These are phyloP conservation scores for Penicillium sp. DNA, from an alignment of 2,329 filamentous ascomycete genomes.

Conservation along the genomic window DNA sequence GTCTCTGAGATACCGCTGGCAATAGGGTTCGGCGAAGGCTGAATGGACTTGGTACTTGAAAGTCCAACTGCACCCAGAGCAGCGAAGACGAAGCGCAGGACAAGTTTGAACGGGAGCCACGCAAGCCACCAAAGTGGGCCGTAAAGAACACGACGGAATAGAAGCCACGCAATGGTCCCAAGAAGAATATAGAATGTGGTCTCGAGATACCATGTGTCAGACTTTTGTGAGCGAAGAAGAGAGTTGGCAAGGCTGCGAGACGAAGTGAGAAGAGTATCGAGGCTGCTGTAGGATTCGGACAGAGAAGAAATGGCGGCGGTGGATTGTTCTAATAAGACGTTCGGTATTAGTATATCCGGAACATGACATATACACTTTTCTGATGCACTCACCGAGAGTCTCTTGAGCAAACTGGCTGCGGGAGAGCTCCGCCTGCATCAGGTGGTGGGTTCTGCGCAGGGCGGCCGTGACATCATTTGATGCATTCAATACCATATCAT, in stretches of 20 bases:
- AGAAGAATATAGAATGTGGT: constrained; percentile 81
- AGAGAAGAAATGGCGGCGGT: constrained; percentile 78
- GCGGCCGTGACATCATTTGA: constrained; percentile 81
- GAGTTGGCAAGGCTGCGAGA: constrained; percentile 74
- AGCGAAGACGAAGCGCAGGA: constrained; percentile 59
- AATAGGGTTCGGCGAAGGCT: constrained; percentile 23
- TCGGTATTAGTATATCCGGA: constrained; percentile 1
- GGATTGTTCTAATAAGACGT: constrained; percentile 58
- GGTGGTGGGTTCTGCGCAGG: constrained; percentile 77
- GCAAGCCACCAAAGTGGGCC: constrained; percentile 88
- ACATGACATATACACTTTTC: not conserved
- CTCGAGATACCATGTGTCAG: constrained; percentile 95
- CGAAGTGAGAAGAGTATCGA: constrained; percentile 72
- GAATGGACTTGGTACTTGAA: constrained; percentile 24
- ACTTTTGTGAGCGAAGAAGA: constrained; percentile 83
- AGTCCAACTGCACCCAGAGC: constrained; percentile 54
- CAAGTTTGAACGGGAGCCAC: constrained; percentile 71
- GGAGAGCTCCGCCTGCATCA: constrained; percentile 80
- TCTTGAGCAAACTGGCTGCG: constrained; percentile 87
- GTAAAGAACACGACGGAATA: constrained; percentile 81
- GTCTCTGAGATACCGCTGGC: constrained; percentile 20
- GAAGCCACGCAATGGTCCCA: constrained; percentile 75
- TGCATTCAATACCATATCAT: constrained; percentile 70
- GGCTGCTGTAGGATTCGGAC: constrained; percentile 73
- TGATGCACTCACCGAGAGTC: constrained; percentile 63